These are phyloP conservation scores for Cytidiella melzeri DNA, from an alignment of 768 basidiomycete genomes.

Conservation along the genomic window DNA sequence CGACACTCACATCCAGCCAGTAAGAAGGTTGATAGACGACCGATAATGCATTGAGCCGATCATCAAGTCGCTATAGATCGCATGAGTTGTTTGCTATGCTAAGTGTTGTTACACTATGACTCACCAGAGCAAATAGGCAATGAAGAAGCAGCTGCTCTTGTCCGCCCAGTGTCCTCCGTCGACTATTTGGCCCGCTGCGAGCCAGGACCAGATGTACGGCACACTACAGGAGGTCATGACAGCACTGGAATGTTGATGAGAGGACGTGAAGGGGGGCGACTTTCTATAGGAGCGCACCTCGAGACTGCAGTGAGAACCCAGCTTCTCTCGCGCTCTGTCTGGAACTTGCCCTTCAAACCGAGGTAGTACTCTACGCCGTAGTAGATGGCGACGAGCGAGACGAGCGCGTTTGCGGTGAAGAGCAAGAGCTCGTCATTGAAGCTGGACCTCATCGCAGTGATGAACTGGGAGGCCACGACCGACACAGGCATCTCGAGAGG, in stretches of 20 bases:
- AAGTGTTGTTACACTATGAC: too few relatives aligned
- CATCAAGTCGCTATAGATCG: conserved; percentile 4
- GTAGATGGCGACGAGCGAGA: not conserved
- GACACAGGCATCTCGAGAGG: not conserved
- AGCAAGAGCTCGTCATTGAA: not conserved
- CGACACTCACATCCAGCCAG: conserved; percentile 11
- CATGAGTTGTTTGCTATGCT: too few relatives aligned
- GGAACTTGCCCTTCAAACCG: not conserved
- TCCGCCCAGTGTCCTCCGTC: not conserved
- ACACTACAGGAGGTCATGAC: conserved; percentile 2
- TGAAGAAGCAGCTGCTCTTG: conserved; percentile 7
- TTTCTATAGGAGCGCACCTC: too few relatives aligned
- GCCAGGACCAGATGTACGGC: conserved; percentile 5
- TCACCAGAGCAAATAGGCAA: conserved; percentile 7
- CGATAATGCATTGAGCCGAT: conserved; percentile 10
- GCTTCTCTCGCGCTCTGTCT: conserved; percentile 6
- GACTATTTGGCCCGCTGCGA: not conserved
- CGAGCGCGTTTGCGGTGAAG: not conserved
- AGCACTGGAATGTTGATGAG: too few relatives aligned
- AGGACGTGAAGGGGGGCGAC: too few relatives aligned
- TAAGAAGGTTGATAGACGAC: conserved; percentile 2
- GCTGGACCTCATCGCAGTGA: not conserved
- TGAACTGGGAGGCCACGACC: not conserved
- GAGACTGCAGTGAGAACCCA: conserved; percentile 10
- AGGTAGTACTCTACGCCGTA: conserved; percentile 1